Evolutionary conservation across 208 protist species (phyloP), one percentile per base, ranked within the genome.

Genomic region (Acanthamoeba divionensis): DNA sequence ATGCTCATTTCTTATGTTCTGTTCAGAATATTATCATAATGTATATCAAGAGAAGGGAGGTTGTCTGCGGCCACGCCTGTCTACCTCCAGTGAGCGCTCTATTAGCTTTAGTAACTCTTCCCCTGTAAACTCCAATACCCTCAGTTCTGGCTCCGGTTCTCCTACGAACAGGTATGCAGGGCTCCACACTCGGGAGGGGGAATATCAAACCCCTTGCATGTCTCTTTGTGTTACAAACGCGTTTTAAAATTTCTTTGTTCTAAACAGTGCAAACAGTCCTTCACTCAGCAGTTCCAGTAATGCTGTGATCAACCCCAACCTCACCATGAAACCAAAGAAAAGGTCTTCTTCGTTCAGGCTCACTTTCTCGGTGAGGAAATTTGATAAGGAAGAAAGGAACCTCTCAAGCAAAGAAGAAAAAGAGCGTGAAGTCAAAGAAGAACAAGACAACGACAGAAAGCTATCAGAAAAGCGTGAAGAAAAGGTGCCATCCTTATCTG

Each of bases 401-500:
- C n/a, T 45, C 67, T 6, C 44, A 77, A 29, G 67, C 47, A 5
- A 73, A 73, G 65, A 41, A 73, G 9, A 31, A 41, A 0, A 31
- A 65, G 67, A 77, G 38, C 67, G 67, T n/a, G 67, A 77, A 45
- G 44, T 77, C 67, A 77, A 77, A 45, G 67, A 77, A 29, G 67
- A 77, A 45, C 67, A 77, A 45, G 67, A 77, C 41, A 45, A 77
- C 38, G 67, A 77, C n/a, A 77, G 24, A 38, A 77, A 77, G 67
- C 67, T 38, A 10, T n/a, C n/a, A n/a, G n/a, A n/a, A n/a, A n/a
- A n/a, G n/a, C n/a, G n/a, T n/a, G n/a, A n/a, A n/a, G n/a, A n/a
- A n/a, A n/a, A n/a, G n/a, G n/a, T n/a, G n/a, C n/a, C n/a, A n/a
- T n/a, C n/a, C n/a, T n/a, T n/a, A n/a, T n/a, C n/a, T n/a, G n/a